Evolutionary conservation across 2,329 filamentous ascomycete species (phyloP), one percentile per base, ranked within the genome.

Genomic region (Colletotrichum phormii): DNA sequence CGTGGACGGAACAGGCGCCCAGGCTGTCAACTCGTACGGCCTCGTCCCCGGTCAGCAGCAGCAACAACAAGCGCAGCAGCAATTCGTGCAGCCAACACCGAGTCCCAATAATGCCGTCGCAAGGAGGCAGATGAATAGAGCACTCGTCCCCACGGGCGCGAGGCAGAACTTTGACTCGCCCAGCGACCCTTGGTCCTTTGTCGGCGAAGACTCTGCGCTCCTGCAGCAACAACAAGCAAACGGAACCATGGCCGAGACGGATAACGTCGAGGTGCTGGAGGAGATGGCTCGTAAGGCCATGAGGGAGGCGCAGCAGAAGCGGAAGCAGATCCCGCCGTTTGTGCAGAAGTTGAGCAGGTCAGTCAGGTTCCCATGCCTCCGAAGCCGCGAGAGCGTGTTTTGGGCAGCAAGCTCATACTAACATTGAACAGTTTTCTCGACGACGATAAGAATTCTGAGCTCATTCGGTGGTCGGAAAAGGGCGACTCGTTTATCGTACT

Each of bases 311-410:
- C 93, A 95, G 80, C 89, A 92, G 18, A 98, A 98, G 83, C 89
- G 95, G 78, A 98, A 98, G 83, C 94, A 97, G 79, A 98, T 99
- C 12, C 96, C 97, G 0, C 96, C 97, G 0, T 99, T 99, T 86
- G 95, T 99, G 55, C 95, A 98, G 82, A 99, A 99, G 81, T 85
- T 99, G 67, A 97, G 95, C 91, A 98, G 96, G 96, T 97, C 86
- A 84, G 90, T 35, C n/a, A 46, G 9, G 53, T 18, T 6, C 42
- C 37, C 37, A 3, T 31, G 49, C 35, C 11, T 37, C 26, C 53
- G 11, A 18, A 33, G 26, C 26, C 53, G 26, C 57, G 18, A 57
- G n/a, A n/a, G n/a, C 46, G 26, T 26, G 18, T 2, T 42, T 49
- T 18, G 29, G 15, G 37, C 2, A 15, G 22, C 12, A 13, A n/a